Evolutionary conservation across 2,329 filamentous ascomycete species (phyloP).

Genomic region (Ceratocystis smalleyi): DNA sequence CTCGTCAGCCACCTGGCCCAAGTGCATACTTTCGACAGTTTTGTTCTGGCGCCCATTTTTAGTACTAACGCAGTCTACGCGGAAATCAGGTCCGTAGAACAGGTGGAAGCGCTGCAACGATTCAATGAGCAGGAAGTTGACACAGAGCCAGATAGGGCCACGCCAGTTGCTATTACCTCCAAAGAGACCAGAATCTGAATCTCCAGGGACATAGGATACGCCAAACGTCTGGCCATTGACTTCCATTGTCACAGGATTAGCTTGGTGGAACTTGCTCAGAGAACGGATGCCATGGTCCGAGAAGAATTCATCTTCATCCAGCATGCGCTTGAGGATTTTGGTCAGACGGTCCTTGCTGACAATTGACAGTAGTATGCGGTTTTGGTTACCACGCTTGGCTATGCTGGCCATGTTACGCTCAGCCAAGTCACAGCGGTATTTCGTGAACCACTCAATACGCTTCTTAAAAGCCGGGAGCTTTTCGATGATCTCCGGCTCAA

Average conservation of each 20-base stretch:
- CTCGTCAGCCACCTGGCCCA: conserved; percentile 87
- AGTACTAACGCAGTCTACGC: conserved; percentile 65
- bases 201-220: conserved; percentile 83
- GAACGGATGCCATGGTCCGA: conserved; percentile 82
- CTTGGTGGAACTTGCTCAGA: conserved; percentile 77
- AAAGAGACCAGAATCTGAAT: conserved; percentile 88
- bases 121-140: conserved; percentile 89
- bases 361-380: conserved; percentile 73
- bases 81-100: conserved; percentile 78
- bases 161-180: conserved; percentile 98
- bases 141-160: conserved; percentile 87
- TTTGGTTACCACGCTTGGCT: conserved; percentile 73
- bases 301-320: conserved; percentile 86
- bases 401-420: conserved; percentile 93
- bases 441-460: conserved; percentile 83
- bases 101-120: conserved; percentile 90
- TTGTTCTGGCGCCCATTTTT: not conserved
- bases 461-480: conserved; percentile 86
- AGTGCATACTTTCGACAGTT: conserved; percentile 55
- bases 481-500: conserved; percentile 88
- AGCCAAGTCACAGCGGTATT: conserved; percentile 71
- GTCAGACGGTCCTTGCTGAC: conserved; percentile 86
- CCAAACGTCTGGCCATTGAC: conserved; percentile 83
- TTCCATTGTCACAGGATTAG: conserved; percentile 86
- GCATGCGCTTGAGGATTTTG: conserved; percentile 79